Evolutionary conservation across 148 eudicot species (phyloP), one percentile per base, ranked within the genome.

Genomic region (Chenopodium album): DNA sequence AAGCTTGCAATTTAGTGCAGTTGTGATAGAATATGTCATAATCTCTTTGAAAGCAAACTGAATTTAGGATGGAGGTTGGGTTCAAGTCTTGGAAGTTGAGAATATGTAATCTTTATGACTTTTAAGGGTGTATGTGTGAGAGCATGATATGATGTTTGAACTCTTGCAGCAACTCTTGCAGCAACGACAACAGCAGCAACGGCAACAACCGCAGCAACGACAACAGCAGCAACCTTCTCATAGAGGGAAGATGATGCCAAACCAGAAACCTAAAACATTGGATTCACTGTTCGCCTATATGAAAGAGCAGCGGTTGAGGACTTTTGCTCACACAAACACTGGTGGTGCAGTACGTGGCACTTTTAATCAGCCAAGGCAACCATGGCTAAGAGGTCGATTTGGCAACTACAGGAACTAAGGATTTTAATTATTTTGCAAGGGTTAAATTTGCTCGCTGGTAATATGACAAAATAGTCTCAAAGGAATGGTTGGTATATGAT

Each of bases 231-330:
- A 84, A 59, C 76, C 67, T 73, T 37, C 32, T 22, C 80, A 47
- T 29, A 23, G 71, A 60, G 85, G 67, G n/a, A 90, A 86, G 50
- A 47, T 47, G 11, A 74, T 32, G 23, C 80, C 78, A 3, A 89
- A 81, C 79, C 94, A 88, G 82, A 90, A 83, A 84, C 92, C 97
- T 75, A 93, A 92, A 81, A 94, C 99, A 1, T 83, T 97, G 66
- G 99, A 97, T 81, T 94, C 94, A 26, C 81, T 90, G 81, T 97
- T 97, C 85, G 97, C 98, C 28, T 90, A 88, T 85, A 94, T 97
- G 99, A 90, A 92, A 88, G 97, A 96, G 81, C 92, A 97, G 85
- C 92, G 99, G 81, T 89, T 90, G 93, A 89, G 87, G 86, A 82
- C 84, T 41, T 65, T 74, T 41, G 86, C 90, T 48, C 88, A 73